These are phyloP conservation scores for Babesia bigemina DNA, from an alignment of 169 alveolate species.

Conservation along the genomic window DNA sequence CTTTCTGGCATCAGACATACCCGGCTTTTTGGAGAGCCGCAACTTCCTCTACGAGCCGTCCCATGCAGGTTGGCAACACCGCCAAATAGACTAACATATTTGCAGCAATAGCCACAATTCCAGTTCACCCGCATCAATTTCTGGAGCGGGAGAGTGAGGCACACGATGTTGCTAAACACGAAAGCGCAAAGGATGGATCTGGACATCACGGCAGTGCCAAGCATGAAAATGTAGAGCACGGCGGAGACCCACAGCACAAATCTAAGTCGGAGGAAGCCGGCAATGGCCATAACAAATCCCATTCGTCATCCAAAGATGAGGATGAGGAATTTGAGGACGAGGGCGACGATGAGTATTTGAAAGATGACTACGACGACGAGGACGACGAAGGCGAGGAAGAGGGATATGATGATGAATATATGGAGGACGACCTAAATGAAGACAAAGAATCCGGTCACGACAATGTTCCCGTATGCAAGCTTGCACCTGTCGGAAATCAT, in stretches of 20 bases:
- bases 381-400: conserved; percentile 9
- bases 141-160: neutral
- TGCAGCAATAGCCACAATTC: conserved; percentile 3
- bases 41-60: conserved; percentile 9
- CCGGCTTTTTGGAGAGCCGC: conserved; percentile 17
- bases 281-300: neutral
- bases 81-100: no score
- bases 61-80: neutral
- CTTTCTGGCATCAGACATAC: conserved; percentile 28
- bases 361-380: neutral
- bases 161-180: neutral
- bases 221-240: neutral
- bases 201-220: neutral
- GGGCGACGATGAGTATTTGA: neutral
- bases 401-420: neutral
- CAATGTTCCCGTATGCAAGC: neutral
- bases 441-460: conserved; percentile 6
- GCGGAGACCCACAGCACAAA: neutral
- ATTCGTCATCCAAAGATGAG: neutral
- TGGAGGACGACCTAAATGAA: neutral
- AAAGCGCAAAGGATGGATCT: neutral
- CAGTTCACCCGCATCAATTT: neutral
- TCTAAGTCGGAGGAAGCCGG: neutral
- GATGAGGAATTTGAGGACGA: conserved; percentile 5
- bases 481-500: neutral